These are phyloP conservation scores for Bipolaris gigantea DNA, from an alignment of 2,329 filamentous ascomycete species.

Conservation along the genomic window DNA sequence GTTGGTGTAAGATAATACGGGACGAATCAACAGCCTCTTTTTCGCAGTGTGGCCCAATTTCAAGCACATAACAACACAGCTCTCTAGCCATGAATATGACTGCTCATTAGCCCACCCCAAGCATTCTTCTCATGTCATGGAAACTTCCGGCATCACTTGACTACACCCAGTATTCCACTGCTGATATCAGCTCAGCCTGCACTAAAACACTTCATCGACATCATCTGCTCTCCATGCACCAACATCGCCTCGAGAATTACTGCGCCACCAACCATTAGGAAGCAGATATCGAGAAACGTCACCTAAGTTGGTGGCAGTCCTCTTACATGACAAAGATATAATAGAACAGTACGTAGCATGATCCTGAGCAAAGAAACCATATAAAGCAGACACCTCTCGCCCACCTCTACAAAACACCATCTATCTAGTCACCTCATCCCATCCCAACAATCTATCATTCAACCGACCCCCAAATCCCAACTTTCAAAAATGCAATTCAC, in stretches of 20 bases:
- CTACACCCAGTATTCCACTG: background rate
- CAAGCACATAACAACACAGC: background rate
- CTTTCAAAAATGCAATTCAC: conserved; percentile 7
- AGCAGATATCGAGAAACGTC: background rate
- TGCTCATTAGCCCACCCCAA: background rate
- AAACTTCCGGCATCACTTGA: background rate
- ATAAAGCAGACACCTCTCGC: background rate
- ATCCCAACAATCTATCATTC: too few species aligned
- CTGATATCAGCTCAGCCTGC: background rate
- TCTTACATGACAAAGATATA: background rate
- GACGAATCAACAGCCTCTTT: background rate
- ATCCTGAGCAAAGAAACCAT: background rate
- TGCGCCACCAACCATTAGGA: background rate
- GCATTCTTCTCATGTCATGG: background rate
- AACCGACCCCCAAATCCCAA: background rate
- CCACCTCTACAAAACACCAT: background rate
- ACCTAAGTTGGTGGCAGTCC: background rate
- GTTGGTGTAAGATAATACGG: background rate
- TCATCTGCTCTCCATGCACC: background rate
- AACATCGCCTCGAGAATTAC: background rate
- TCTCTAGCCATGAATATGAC: background rate
- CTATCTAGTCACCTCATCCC: background rate
- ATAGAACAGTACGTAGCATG: background rate
- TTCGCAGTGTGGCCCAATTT: too few species aligned
- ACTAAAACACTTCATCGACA: background rate